A percentile compares a stretch with the other conserved stretches of the same genome.
Conservation (phyloP, 2,329 filamentous ascomycete genomes). For the Aspergillus sp. region DNA sequence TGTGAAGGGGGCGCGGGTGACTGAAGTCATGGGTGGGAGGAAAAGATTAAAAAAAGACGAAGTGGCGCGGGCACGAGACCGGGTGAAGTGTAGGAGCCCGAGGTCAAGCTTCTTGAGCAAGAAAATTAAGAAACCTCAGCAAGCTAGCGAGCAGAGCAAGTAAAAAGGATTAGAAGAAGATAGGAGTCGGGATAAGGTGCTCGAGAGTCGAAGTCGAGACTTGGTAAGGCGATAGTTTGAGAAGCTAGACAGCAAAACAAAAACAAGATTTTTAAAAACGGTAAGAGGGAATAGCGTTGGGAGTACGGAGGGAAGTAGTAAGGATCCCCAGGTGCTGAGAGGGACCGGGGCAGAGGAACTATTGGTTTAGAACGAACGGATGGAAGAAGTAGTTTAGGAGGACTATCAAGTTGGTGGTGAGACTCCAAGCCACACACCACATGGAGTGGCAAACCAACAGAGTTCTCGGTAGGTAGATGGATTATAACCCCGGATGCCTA, state of each 20-base stretch:
- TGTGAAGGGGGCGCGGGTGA: slow-evolving; percentile 17
- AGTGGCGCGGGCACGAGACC: slow-evolving; percentile 13
- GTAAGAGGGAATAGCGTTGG: not conserved
- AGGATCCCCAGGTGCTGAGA: slow-evolving; percentile 1
- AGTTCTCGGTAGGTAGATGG: slow-evolving; percentile 7
- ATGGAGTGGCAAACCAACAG: slow-evolving; percentile 15
- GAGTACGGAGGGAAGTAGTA: not conserved
- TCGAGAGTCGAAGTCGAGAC: not conserved
- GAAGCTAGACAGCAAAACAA: not conserved
- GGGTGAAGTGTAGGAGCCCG: slow-evolving; percentile 1
- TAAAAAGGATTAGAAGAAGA: not conserved
- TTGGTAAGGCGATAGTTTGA: not conserved
- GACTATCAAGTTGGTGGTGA: slow-evolving; percentile 6
- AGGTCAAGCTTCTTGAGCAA: not conserved
- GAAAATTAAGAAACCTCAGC: not conserved
- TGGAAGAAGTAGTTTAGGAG: slow-evolving; percentile 4
- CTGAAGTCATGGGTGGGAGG: slow-evolving; percentile 28
- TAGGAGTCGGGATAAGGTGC: not conserved
- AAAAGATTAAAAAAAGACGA: slow-evolving; percentile 8
- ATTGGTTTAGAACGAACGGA: slow-evolving; percentile 18
- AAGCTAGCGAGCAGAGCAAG: not conserved
- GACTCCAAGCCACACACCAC: slow-evolving; percentile 15
- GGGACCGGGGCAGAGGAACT: slow-evolving; percentile 8
- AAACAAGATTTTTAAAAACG: not conserved
- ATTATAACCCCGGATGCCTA: not conserved